These are phyloP conservation scores for Takashimella koratensis DNA, from an alignment of 1,284 basidiomycete species.

Conservation along the genomic window DNA sequence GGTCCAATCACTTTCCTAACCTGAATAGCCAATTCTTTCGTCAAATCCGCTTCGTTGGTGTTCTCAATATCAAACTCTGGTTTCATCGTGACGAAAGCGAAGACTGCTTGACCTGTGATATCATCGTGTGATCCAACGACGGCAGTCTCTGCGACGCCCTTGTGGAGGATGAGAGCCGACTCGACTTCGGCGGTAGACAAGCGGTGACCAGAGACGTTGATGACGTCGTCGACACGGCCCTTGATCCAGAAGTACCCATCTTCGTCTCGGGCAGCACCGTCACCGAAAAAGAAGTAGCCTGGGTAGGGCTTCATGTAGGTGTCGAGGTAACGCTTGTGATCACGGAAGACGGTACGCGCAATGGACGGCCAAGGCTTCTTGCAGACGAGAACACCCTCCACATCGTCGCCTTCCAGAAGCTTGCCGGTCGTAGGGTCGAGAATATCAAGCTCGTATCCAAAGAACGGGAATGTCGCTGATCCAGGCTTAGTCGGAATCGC, in stretches of 20 bases:
- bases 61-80: conserved; percentile 72
- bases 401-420: conserved; percentile 73
- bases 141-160: conserved; percentile 92
- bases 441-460: conserved; percentile 85
- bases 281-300: conserved; percentile 83
- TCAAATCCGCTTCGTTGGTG: conserved; percentile 64
- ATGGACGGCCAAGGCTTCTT: conserved; percentile 92
- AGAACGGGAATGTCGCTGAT: conserved; percentile 95
- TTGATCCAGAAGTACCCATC: conserved; percentile 99
- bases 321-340: conserved; percentile 88
- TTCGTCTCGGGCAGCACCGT: conserved; percentile 89
- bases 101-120: conserved; percentile 70
- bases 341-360: conserved; percentile 87
- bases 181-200: conserved; percentile 97
- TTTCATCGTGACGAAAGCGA: conserved; percentile 67
- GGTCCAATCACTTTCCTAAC: conserved; percentile 95
- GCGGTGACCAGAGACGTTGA: conserved; percentile 85
- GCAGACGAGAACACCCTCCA: conserved; percentile 87
- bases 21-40: conserved; percentile 88
- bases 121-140: conserved; percentile 88
- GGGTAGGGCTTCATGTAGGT: conserved; percentile 75
- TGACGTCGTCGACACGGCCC: conserved; percentile 76
- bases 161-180: conserved; percentile 88
- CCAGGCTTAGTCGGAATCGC: conserved; percentile 95
- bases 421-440: conserved; percentile 65